These are phyloP conservation scores for Saccharata proteae DNA, from an alignment of 2,329 filamentous ascomycete genomes.

Conservation along the genomic window DNA sequence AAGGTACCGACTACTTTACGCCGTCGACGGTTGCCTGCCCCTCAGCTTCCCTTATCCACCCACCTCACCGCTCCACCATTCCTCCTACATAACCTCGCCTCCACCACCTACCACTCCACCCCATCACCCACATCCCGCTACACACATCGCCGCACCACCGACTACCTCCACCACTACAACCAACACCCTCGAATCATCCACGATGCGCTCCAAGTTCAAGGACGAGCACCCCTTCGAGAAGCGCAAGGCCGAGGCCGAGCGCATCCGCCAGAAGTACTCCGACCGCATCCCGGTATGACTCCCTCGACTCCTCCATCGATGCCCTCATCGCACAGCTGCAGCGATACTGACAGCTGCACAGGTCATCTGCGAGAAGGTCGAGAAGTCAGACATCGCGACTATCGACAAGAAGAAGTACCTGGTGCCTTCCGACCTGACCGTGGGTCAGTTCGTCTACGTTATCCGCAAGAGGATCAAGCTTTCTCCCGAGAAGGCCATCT, in stretches of 20 bases:
- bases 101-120: slow-evolving; percentile 12
- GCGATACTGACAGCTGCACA: slow-evolving; percentile 26
- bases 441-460: slow-evolving; percentile 99
- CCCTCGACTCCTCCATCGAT: slow-evolving; percentile 10
- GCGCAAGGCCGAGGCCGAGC: slow-evolving; percentile 99
- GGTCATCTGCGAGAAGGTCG: slow-evolving; percentile 99
- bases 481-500: slow-evolving; percentile 98
- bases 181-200: slow-evolving; percentile 24
- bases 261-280: slow-evolving; percentile 96
- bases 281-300: slow-evolving; percentile 90
- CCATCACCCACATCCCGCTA: slow-evolving; percentile 62
- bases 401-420: slow-evolving; percentile 99
- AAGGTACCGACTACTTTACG: too few relatives aligned
- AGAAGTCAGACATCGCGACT: slow-evolving; percentile 97
- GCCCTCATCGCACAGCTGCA: slow-evolving; percentile 3
- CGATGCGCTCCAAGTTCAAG: slow-evolving; percentile 99
- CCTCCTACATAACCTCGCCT: slow-evolving; percentile 14
- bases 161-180: slow-evolving; percentile 7
- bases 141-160: slow-evolving; percentile 29
- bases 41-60: slow-evolving; percentile 5
- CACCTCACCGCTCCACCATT: slow-evolving; percentile 19
- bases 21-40: neutral
- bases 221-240: slow-evolving; percentile 99
- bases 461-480: slow-evolving; percentile 99
- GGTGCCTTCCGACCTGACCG: slow-evolving; percentile 91